Percentiles rank a stretch among this genome's conserved stretches.
These are phyloP conservation scores for Ustilago loliicola DNA, from an alignment of 1,284 basidiomycete genomes.

Conservation along the genomic window DNA sequence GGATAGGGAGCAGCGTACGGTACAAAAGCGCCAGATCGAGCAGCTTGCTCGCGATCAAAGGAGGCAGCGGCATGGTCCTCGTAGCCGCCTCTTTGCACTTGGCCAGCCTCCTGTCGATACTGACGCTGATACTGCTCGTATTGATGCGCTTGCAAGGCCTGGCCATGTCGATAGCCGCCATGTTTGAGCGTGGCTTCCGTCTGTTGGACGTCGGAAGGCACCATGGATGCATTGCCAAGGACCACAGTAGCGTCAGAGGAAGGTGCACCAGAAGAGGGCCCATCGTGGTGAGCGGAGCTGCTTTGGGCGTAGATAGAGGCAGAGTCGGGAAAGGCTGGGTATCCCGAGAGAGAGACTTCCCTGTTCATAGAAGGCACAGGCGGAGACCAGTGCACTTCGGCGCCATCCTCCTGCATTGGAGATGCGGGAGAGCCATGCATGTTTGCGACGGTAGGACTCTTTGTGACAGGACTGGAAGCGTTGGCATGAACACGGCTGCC, in stretches of 20 bases:
- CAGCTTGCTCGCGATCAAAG: slow-evolving; percentile 29
- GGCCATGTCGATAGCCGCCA: slow-evolving; percentile 22
- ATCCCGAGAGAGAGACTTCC: slow-evolving; percentile 47
- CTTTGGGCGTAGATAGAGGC: slow-evolving; percentile 54
- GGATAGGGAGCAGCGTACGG: slow-evolving; percentile 17
- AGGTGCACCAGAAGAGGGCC: slow-evolving; percentile 20
- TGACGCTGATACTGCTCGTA: slow-evolving; percentile 49
- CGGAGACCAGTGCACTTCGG: slow-evolving; percentile 50
- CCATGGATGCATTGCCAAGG: slow-evolving; percentile 26
- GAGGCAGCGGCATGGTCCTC: slow-evolving; percentile 32
- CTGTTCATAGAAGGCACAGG: slow-evolving; percentile 21
- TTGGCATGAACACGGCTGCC: slow-evolving; percentile 15
- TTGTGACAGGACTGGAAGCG: slow-evolving; percentile 4
- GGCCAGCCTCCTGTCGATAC: slow-evolving; percentile 26
- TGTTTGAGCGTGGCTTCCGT: slow-evolving; percentile 39
- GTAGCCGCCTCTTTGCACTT: slow-evolving; percentile 27
- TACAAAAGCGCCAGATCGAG: slow-evolving; percentile 20
- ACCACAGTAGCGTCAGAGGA: slow-evolving; percentile 33
- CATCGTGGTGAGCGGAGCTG: slow-evolving; percentile 45
- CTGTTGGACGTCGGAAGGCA: slow-evolving; percentile 29
- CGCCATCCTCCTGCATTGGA: slow-evolving; percentile 53
- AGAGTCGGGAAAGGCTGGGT: slow-evolving; percentile 62
- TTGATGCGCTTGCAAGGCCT: slow-evolving; percentile 42
- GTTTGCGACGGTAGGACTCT: slow-evolving; percentile 3
- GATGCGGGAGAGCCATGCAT: slow-evolving; percentile 31